Evolutionary conservation across 768 basidiomycete species (phyloP), one percentile per base, ranked within the genome.

Genomic region (Tylopilus sp.): DNA sequence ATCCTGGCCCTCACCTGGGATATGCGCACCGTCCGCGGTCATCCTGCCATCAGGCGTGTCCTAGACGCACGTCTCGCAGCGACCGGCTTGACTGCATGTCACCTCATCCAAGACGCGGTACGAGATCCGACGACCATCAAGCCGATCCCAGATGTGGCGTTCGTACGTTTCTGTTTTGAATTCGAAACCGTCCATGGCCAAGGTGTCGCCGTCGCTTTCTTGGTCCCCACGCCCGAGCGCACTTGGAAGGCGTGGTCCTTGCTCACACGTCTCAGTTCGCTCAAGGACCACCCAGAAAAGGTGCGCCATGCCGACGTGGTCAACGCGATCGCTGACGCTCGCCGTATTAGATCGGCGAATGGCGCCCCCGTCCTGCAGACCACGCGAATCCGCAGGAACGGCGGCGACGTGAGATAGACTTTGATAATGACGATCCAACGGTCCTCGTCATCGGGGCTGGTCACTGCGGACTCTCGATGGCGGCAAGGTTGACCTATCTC

Each of bases 401-500:
- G 21, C 72, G 81, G 30, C 64, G 61, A 40, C 62, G 62, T 10
- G 73, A 79, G 53, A 48, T 61, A 7, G 70, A 74, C 23, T 82
- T 82, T 57, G 69, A 68, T 28, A 74, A 74, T 20, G 57, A 54
- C 11, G 71, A 77, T 31, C 85, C 83, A 0, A 73, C 73, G 1
- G 87, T 88, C 7, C 68, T 88, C 36, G 66, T 88, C 40, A 71
- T 86, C 20, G 83, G 84, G 9, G 83, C 75, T 4, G 83, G 84
- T 1, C 88, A 87, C 51, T 77, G 78, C 55, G 88, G 87, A 3
- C 67, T 91, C 39, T 78, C 72, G 33, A 59, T 81, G 1, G 85
- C 86, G 0, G 83, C 85, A 2, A 71, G 84, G 22, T 68, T 90
- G 54, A 80, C 82, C 55, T 69, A 68, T 33, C 67, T 87, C 25